These are phyloP conservation scores for Aphanomyces cochlioides DNA, from an alignment of 352 stramenopile genomes.

Conservation along the genomic window DNA sequence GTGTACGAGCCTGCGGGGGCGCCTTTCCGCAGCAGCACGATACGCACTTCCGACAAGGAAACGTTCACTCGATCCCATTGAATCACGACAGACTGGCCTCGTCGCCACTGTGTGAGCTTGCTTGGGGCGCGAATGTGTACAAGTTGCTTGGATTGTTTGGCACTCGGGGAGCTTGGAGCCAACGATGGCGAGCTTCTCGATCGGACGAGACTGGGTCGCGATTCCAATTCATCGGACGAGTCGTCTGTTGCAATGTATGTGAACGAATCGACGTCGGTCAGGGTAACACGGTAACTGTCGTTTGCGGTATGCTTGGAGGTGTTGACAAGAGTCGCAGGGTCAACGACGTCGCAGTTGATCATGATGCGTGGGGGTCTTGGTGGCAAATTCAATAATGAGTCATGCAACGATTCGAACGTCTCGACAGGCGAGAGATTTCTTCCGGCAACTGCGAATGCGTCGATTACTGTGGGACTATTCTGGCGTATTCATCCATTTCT, in stretches of 20 bases:
- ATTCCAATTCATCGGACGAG: not conserved
- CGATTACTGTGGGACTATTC: not conserved
- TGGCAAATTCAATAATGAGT: constrained; percentile 8
- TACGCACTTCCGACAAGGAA: constrained; percentile 21
- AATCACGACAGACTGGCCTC: constrained; percentile 13
- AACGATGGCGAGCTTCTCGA: constrained; percentile 1
- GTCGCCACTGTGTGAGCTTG: constrained; percentile 13
- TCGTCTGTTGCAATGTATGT: constrained; percentile 1
- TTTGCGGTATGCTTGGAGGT: not conserved
- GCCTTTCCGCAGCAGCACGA: constrained; percentile 14
- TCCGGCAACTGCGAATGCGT: not conserved
- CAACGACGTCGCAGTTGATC: constrained; percentile 4
- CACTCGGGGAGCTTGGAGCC: not conserved
- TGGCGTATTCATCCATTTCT: not conserved
- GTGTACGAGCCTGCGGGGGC: constrained; percentile 1
- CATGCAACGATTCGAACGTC: not conserved
- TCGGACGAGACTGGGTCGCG: not conserved
- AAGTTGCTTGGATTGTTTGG: constrained; percentile 1
- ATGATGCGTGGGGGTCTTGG: not conserved
- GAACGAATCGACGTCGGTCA: not conserved
- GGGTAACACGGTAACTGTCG: not conserved
- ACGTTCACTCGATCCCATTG: constrained; percentile 14
- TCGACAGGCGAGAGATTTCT: not conserved
- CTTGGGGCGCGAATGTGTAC: constrained; percentile 17
- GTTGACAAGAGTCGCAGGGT: not conserved